Base-by-base conservation (phyloP, 2,329 filamentous ascomycete species). In the Aspergillus luchuensis region DNA sequence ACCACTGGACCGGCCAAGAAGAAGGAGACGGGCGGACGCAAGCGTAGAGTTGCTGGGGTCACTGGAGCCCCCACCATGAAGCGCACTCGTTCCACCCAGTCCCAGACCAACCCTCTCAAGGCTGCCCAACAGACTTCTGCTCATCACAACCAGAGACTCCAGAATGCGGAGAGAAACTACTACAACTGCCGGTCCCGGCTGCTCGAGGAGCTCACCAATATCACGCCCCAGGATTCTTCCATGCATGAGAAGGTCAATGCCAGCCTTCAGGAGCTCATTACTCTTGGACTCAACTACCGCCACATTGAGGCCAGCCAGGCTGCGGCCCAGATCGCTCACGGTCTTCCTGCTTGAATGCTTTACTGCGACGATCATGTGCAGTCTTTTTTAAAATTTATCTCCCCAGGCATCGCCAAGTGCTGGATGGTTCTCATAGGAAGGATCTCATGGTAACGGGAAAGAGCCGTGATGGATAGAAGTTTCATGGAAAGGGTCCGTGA, bases 191-290 rank as follows among this genome's bases (percentile, higher is more conserved):
- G 77, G 51, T 64, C 71, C 5, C 72, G 76, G 17, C 66, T 79
- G 21, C 68, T 78, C 17, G 74, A 78, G 60, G 75, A 79, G 52
- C 66, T 79, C 8, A 66, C 65, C 61, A 74, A 69, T 56, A 77
- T 78, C 66, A 74, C 69, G 15, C 77, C 77, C 3, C 72, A 76
- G 70, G 75, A 79, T 60, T 72, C 72, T 10, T 68, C 72, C 21
- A 74, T 77, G 68, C 77, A 79, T 53, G 77, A 79, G 59, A 78
- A 77, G 67, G 76, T 78, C 61, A 79, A 79, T 69, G 76, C 77
- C 54, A 75, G 75, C 61, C 71, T 79, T 52, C 77, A 79, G 70
- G 77, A 79, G 54, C 68, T 79, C 43, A 77, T 75, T 61, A 79
- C 77, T 15, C 69, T 79, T 48, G 76, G 76, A 30, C 58, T 79